Evolutionary conservation across 805 yeast species (phyloP), one percentile per base, ranked within the genome.

Genomic region (Aciculoconidium aculeatum): DNA sequence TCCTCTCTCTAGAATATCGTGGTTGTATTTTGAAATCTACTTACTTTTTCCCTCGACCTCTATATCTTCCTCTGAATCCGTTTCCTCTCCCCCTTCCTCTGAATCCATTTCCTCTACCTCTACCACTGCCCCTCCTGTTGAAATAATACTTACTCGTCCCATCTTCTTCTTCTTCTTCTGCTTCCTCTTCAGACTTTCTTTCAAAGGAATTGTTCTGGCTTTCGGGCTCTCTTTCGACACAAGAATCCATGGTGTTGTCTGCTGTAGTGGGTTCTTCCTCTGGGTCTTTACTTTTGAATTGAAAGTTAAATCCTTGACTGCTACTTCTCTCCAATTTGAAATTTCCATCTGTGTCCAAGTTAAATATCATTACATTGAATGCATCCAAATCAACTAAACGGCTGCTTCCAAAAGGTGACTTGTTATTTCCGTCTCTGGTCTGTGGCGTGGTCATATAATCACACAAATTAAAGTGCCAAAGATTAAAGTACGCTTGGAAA

Each of bases 381-480:
- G 47, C 43, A 21, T 17, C 26, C 28, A 17, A 21, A 18, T 9
- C 8, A n/a, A 10, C 19, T 12, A 10, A 12, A 24, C 18, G 25
- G 15, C 23, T 12, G 25, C n/a, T 11, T 3, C 23, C 23, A n/a
- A 14, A 28, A 6, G 26, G 19, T 13, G 25, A 21, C 25, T 22
- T 25, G 21, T 16, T 17, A 16, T 22, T 25, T 11, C n/a, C 5
- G 5, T 10, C 14, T 14, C 14, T 11, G 7, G 23, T 11, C 16
- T 13, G 27, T n/a, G 15, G 21, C 11, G 35, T 34, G 25, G 47
- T 36, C 4, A 39, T 29, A 27, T 47, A 66, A 47, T 81, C 90
- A 43, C 86, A 73, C 25, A 82, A 57, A 43, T 80, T 80, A 51
- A 77, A 77, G 51, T 82, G 85, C 94, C 94, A 82, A 34, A 78